These are phyloP conservation scores for Trametes pubescens DNA, from an alignment of 1,284 basidiomycete genomes.

Conservation along the genomic window DNA sequence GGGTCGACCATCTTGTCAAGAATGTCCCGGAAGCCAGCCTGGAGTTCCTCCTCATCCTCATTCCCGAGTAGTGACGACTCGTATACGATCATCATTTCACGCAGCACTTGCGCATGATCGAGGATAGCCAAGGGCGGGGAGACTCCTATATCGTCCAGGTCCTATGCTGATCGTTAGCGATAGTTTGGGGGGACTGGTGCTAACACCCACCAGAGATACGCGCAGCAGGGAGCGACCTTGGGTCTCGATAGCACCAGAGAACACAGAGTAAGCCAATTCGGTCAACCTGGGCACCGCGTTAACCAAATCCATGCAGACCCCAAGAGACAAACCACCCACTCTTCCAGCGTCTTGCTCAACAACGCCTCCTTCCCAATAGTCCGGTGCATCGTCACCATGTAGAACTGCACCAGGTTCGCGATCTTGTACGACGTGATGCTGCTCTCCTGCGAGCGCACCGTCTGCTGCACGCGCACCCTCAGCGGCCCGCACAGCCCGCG, in stretches of 20 bases:
- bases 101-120: constrained; percentile 83
- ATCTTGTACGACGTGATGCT: constrained; percentile 92
- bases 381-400: constrained; percentile 89
- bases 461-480: constrained; percentile 92
- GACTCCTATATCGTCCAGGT: constrained; percentile 78
- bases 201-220: constrained; percentile 68
- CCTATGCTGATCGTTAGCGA: constrained; percentile 51
- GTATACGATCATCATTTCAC: constrained; percentile 90
- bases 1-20: constrained; percentile 87
- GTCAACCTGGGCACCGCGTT: constrained; percentile 70
- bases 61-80: constrained; percentile 79
- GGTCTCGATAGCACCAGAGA: constrained; percentile 85
- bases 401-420: constrained; percentile 94
- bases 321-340: constrained; percentile 61
- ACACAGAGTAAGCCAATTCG: constrained; percentile 80
- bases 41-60: constrained; percentile 57
- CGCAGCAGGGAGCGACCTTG: constrained; percentile 82
- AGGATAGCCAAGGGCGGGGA: constrained; percentile 81
- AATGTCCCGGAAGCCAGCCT: constrained; percentile 71
- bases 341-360: constrained; percentile 79
- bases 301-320: background rate
- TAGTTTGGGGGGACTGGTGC: background rate
- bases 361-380: constrained; percentile 88
- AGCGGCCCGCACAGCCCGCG: constrained; percentile 88
- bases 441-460: constrained; percentile 91